phyloP scores from a whole-genome alignment of 208 protist species.

The Crithidia fasciculata region DNA sequence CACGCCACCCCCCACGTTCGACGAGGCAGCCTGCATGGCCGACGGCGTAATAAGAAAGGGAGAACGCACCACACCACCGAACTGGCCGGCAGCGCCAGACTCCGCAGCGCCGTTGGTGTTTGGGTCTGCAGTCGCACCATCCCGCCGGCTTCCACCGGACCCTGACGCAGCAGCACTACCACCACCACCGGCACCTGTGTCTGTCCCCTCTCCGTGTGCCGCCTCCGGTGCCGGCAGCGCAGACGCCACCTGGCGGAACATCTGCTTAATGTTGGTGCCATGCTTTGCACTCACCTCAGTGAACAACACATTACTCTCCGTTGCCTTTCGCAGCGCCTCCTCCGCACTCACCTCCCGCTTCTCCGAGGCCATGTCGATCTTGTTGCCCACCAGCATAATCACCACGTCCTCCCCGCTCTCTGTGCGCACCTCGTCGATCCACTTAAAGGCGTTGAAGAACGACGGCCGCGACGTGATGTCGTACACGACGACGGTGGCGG shows the following conservation, averaged over 20 bases:
- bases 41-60: slow-evolving; percentile 31
- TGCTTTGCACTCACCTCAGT: slow-evolving; percentile 95
- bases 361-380: slow-evolving; percentile 91
- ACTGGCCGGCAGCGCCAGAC: slow-evolving; percentile 16
- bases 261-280: slow-evolving; percentile 75
- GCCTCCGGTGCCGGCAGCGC: slow-evolving; percentile 42
- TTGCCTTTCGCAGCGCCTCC: slow-evolving; percentile 71
- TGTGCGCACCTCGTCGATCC: slow-evolving; percentile 98
- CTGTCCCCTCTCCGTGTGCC: background rate
- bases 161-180: background rate
- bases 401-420: slow-evolving; percentile 96
- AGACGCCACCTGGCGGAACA: slow-evolving; percentile 78
- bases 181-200: background rate
- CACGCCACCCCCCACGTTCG: background rate
- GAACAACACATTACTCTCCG: slow-evolving; percentile 93
- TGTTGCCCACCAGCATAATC: slow-evolving; percentile 97
- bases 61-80: slow-evolving; percentile 25
- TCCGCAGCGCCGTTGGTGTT: background rate
- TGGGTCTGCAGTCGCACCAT: background rate
- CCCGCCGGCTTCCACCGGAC: background rate
- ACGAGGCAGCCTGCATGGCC: slow-evolving; percentile 21
- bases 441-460: slow-evolving; percentile 94
- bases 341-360: slow-evolving; percentile 81
- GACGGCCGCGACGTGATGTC: slow-evolving; percentile 96
- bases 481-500: slow-evolving; percentile 98